Conservation (phyloP, 495 filamentous ascomycete species). For the Jackrogersella minutella region DNA sequence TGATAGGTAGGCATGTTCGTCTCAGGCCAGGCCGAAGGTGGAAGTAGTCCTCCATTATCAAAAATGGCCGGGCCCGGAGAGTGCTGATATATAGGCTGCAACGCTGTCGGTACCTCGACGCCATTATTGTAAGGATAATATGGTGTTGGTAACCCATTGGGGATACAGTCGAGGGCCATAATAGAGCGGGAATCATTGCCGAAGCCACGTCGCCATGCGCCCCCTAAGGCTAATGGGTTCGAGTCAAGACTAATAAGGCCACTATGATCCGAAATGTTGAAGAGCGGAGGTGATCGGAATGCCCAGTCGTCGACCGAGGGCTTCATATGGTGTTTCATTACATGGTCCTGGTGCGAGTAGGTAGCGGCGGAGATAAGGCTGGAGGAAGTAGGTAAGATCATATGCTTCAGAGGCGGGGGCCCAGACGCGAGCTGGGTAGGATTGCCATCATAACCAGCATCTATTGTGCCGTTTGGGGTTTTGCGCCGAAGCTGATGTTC, state of each 20-base stretch:
- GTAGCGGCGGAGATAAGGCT: constrained; percentile 49
- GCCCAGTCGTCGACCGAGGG: constrained; percentile 31
- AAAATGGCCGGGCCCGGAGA: constrained; percentile 75
- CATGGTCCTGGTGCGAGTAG: constrained; percentile 44
- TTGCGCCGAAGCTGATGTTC: constrained; percentile 92
- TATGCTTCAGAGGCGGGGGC: constrained; percentile 85
- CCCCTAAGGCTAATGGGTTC: constrained; percentile 18
- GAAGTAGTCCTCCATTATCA: constrained; percentile 74
- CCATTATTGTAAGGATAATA: constrained; percentile 52
- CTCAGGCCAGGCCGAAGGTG: constrained; percentile 78
- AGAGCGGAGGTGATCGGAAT: constrained; percentile 22
- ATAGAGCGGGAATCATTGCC: constrained; percentile 28
- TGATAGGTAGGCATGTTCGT: constrained; percentile 62
- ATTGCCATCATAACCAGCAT: constrained; percentile 92
- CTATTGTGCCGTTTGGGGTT: constrained; percentile 91
- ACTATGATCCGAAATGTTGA: constrained; percentile 21
- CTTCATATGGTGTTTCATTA: constrained; percentile 21
- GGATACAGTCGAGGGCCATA: constrained; percentile 34
- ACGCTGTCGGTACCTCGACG: constrained; percentile 68
- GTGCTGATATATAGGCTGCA: constrained; percentile 76
- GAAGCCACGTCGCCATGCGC: constrained; percentile 29
- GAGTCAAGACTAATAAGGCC: constrained; percentile 20
- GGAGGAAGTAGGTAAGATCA: constrained; percentile 69
- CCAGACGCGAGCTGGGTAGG: constrained; percentile 76
- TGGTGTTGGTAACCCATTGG: constrained; percentile 30